phyloP scores from a whole-genome alignment of 352 stramenopile genomes.

The Globisporangium yorkense region DNA sequence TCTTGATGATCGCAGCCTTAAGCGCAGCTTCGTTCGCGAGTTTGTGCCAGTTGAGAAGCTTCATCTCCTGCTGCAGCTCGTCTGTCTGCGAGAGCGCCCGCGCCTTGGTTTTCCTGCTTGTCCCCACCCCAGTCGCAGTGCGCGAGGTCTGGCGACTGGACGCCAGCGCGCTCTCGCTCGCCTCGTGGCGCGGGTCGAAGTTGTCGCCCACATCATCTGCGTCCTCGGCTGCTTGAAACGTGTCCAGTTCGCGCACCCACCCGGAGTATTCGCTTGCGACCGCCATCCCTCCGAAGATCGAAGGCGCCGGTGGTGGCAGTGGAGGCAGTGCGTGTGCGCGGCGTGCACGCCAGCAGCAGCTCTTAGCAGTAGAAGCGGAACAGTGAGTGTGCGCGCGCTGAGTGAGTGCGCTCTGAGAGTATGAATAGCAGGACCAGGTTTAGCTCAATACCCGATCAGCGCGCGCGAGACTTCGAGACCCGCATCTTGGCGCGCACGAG shows the following conservation, averaged over 20 bases:
- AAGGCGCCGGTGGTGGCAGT: neutral
- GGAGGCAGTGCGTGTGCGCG: neutral
- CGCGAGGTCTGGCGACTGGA: slow-evolving; percentile 6
- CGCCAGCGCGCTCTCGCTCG: neutral
- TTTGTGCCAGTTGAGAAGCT: slow-evolving; percentile 94
- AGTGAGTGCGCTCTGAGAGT: too few species aligned
- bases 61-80: slow-evolving; percentile 90
- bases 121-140: slow-evolving; percentile 1
- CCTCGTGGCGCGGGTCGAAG: slow-evolving; percentile 12
- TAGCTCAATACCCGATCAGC: too few species aligned
- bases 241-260: slow-evolving; percentile 18
- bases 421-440: too few species aligned
- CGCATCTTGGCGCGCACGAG: too few species aligned
- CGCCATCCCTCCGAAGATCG: slow-evolving; percentile 4
- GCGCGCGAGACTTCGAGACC: too few species aligned
- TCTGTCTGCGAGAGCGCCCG: slow-evolving; percentile 51
- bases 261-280: slow-evolving; percentile 16
- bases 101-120: slow-evolving; percentile 9
- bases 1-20: slow-evolving; percentile 89
- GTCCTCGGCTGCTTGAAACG: slow-evolving; percentile 5
- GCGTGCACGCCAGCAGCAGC: neutral
- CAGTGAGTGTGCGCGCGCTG: too few species aligned
- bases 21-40: slow-evolving; percentile 91
- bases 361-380: neutral
- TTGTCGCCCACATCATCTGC: neutral